Evolutionary conservation across 345 rosid genomes (phyloP), one percentile per base, ranked within the genome.

Genomic region (Orychophragmus violaceus): DNA sequence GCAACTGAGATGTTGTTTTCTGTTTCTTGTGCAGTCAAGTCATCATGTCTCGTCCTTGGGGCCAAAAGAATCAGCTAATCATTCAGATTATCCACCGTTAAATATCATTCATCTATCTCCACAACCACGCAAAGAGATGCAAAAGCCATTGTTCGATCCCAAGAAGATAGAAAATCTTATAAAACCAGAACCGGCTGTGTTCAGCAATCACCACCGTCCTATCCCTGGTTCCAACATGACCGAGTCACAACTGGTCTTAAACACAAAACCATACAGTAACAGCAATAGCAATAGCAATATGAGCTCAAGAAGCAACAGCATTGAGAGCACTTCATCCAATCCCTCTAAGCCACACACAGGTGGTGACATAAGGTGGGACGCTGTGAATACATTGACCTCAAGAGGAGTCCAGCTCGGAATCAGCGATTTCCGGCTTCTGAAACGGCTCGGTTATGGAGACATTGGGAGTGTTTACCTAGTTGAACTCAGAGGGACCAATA

Each of bases 391-490:
- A 24, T 60, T 80, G 19, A 78, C 28, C 24, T 53, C 83, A 5
- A 84, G 61, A 76, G 85, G 86, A 18, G 28, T 73, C 16, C 77
- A 80, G 53, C 82, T 91, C 14, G 90, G 95, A 2, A 82, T 87
- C 10, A 84, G 83, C 79, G 82, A 89, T 55, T 89, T 91, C 39
- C 76, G 95, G 44, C 89, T 91, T 48, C 84, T 89, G 22, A 91
- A 89, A 78, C 83, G 96, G 54, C 85, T 89, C 1, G 96, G 98
- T 1, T 84, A 89, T 62, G 98, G 98, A 53, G 98, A 91, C 71
- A 91, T 91, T 21, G 98, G 96, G 16, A 86, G 86, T 51, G 90
- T 87, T 28, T 83, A 83, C 62, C 78, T 87, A 3, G 90, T 83
- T 14, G 84, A 88, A 62, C 91, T 91, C 11, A 73, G 86, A 70